These are phyloP conservation scores for Halenospora varia DNA, from an alignment of 495 filamentous ascomycete genomes.

Conservation along the genomic window DNA sequence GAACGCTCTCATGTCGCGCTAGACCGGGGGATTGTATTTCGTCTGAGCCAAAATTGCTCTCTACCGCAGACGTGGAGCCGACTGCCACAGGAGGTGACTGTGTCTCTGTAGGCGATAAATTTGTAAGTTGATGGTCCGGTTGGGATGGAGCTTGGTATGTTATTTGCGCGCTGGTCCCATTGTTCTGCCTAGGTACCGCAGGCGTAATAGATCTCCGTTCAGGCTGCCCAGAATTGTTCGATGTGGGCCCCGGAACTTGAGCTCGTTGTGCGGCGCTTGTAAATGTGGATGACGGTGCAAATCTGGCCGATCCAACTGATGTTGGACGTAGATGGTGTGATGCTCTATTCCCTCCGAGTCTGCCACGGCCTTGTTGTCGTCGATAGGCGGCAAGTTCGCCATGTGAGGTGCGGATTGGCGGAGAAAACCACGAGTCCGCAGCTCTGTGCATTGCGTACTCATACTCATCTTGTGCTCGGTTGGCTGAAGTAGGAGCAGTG, in stretches of 20 bases:
- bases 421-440: conserved; percentile 13
- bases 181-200: not conserved
- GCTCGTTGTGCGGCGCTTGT: conserved; percentile 7
- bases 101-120: not conserved
- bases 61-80: too few species aligned
- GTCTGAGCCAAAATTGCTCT: too few species aligned
- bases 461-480: conserved; percentile 14
- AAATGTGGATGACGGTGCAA: not conserved
- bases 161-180: not conserved
- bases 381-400: conserved; percentile 15
- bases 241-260: not conserved
- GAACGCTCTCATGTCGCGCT: not conserved
- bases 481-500: not conserved
- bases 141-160: not conserved
- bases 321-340: conserved; percentile 13
- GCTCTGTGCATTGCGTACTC: conserved; percentile 2
- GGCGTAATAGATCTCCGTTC: not conserved
- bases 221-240: not conserved
- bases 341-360: conserved; percentile 11
- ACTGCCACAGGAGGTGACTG: not conserved
- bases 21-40: too few species aligned
- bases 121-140: not conserved
- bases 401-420: conserved; percentile 1
- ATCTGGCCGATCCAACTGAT: conserved; percentile 19
- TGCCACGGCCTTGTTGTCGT: conserved; percentile 17